Evolutionary conservation across 2,329 filamentous ascomycete genomes (phyloP), one percentile per base, ranked within the genome.

Genomic region (Penicillium sp.): DNA sequence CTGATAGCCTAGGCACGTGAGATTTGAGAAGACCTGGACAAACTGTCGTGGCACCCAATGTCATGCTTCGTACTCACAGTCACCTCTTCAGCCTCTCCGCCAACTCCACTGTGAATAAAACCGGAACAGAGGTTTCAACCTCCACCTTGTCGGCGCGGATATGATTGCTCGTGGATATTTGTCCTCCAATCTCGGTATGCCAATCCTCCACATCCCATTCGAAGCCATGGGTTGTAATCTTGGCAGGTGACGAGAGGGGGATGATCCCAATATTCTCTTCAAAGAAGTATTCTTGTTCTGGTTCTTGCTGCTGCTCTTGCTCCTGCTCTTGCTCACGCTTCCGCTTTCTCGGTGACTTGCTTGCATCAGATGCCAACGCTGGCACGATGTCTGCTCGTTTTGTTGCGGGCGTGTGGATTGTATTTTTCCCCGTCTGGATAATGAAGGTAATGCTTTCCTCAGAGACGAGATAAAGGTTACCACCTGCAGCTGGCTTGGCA

Each of bases 171-270:
- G 90, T 93, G 71, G 89, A 93, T 58, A 93, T 70, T 64, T 83
- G 82, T 0, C 86, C 87, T 8, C 89, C 89, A 70, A 94, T 89
- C 67, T 84, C 81, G 0, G 89, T 96, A 63, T 83, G 77, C 92
- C 93, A 96, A 59, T 91, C 80, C 58, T 81, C 72, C 1, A 99
- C 90, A 75, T 99, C 92, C 94, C 94, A 99, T 71, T 96, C 88
- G 21, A 97, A 79, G 0, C 94, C 94, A 15, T 80, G 77, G 0
- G 91, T 96, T 8, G 86, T 88, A 66, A 99, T 91, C n/a, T 82
- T 74, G 47, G 90, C 88, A 3, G 87, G 85, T n/a, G 88, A 90
- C 55, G 87, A 89, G 23, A 97, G 77, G 0, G 94, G 94, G 39
- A 99, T 80, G 61, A 99, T 90, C 10, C 94, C 94, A 31, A 96